These are phyloP conservation scores for Scheffersomyces titani DNA, from an alignment of 1,139 yeast genomes.

Conservation along the genomic window DNA sequence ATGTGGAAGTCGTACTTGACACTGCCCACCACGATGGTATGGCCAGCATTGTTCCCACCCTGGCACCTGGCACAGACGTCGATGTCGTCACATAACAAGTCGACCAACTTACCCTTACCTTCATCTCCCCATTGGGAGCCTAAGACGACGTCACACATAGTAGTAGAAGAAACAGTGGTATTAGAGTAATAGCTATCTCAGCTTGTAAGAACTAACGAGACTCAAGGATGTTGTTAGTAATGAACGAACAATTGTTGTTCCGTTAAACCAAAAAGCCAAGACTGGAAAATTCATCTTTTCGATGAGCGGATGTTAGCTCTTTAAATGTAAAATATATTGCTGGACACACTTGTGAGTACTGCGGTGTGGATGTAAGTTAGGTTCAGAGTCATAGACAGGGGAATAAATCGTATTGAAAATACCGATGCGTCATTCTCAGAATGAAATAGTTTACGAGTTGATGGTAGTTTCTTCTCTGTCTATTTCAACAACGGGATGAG, in stretches of 20 bases:
- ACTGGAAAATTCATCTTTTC: neutral
- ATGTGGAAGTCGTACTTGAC: constrained; percentile 95
- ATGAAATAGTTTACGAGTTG: neutral
- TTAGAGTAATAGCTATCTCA: neutral
- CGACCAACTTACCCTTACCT: constrained; percentile 98
- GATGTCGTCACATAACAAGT: constrained; percentile 86
- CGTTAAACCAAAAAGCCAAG: constrained; percentile 9
- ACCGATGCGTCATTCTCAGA: neutral
- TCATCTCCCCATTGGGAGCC: constrained; percentile 99
- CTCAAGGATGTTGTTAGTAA: constrained; percentile 6
- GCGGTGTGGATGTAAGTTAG: neutral
- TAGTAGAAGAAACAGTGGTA: neutral
- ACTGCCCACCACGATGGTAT: constrained; percentile 89
- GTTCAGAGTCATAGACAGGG: constrained; percentile 1
- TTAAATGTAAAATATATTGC: neutral
- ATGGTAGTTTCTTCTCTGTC: neutral
- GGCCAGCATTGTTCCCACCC: constrained; percentile 99
- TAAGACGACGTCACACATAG: constrained; percentile 87
- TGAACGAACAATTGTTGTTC: constrained; percentile 14
- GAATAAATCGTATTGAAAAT: neutral
- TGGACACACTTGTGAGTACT: neutral
- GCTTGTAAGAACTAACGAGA: neutral
- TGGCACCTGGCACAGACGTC: constrained; percentile 98
- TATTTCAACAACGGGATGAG: neutral
- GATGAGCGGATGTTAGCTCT: constrained; percentile 1